phyloP scores from a whole-genome alignment of 2,329 filamentous ascomycete genomes.

The Rhinocladiella mackenziei region DNA sequence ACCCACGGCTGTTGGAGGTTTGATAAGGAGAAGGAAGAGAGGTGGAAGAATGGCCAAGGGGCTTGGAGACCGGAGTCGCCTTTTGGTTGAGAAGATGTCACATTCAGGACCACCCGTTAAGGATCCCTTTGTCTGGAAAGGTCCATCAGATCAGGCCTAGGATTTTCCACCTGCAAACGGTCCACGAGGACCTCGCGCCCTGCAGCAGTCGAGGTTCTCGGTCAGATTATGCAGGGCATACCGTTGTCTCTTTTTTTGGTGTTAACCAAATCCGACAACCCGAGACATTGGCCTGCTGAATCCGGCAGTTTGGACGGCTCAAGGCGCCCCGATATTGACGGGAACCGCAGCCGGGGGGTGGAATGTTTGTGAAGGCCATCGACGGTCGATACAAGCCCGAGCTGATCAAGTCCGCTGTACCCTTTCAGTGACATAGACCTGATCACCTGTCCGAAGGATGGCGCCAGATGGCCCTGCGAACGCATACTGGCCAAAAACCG shows the following conservation, averaged over 20 bases:
- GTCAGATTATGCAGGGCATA: too few relatives aligned
- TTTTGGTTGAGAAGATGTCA: slow-evolving; percentile 13
- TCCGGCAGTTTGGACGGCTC: too few relatives aligned
- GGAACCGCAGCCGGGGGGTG: neutral
- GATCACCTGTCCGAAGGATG: slow-evolving; percentile 25
- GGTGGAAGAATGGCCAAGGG: slow-evolving; percentile 17
- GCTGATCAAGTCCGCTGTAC: slow-evolving; percentile 1
- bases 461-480: slow-evolving; percentile 28
- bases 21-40: slow-evolving; percentile 18
- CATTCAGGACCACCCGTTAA: too few relatives aligned
- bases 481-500: slow-evolving; percentile 28
- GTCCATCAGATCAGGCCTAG: too few relatives aligned
- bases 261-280: too few relatives aligned
- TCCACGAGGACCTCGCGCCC: too few relatives aligned
- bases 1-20: slow-evolving; percentile 24
- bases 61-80: slow-evolving; percentile 14
- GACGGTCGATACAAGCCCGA: neutral
- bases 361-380: neutral
- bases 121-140: too few relatives aligned
- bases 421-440: slow-evolving; percentile 25
- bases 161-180: too few relatives aligned
- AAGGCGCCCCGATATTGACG: too few relatives aligned
- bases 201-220: too few relatives aligned
- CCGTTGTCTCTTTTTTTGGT: too few relatives aligned
- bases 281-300: neutral